Base-by-base conservation (phyloP, 495 filamentous ascomycete genomes). In the Paragyromitra xinjiangensis region DNA sequence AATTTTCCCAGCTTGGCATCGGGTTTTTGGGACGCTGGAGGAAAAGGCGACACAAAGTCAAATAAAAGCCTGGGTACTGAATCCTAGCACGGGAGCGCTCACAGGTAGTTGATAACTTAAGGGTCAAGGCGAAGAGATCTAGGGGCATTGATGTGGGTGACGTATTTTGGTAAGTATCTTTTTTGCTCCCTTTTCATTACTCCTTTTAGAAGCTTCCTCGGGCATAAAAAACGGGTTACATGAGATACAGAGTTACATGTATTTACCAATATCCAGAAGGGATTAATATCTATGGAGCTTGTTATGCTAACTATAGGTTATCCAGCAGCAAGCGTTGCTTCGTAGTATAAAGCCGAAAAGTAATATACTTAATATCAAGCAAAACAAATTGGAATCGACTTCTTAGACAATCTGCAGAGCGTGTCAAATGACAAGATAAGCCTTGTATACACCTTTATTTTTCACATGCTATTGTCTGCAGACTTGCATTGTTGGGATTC, bases 271-370 rank as follows among this genome's bases (percentile, higher is more conserved):
- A 34, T 34, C 22, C 39, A 59, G 42, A 56, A 22, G 40, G 39
- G 26, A 39, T 24, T 71, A 9, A 71, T 64, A 71, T 29, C 42
- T 62, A 48, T 24, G 42, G 8, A 5, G 0, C 24, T 6, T 68
- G 34, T 40, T 39, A 3, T 24, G 8, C 48, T 69, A 14, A 34
- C 29, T 34, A 34, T 3, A 34, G 6, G 22, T 34, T 29, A 69
- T 19, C 12, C 19, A 42, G 42, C 19, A 2, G 11, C 51, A 65
- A 11, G 14, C 51, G 7, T 64, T 45, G 6, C n/a, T 58, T 58
- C 39, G 58, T 44, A 16, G 19, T 9, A 44, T 45, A 58, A 29
- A 8, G 6, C 29, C 39, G 29, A 14, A 8, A 19, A 61, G 26
- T 2, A 19, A 37, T 37, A n/a, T 61, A 7, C 12, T 37, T 29